Evolutionary conservation across 2,329 filamentous ascomycete genomes (phyloP).

Genomic region (Penicillium occitanis): DNA sequence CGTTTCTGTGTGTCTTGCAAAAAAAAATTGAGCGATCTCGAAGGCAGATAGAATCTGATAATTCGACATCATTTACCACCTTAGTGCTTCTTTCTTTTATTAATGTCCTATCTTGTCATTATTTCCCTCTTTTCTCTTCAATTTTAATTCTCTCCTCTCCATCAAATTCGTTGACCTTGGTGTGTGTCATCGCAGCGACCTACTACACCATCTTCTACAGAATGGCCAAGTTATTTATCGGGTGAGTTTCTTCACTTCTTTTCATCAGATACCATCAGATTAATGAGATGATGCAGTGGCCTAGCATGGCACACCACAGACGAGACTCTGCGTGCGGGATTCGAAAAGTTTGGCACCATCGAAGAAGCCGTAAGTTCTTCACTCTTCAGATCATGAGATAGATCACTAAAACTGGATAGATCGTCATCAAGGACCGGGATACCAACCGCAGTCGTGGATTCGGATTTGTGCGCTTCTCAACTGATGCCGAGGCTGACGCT

Average conservation of each 20-base stretch:
- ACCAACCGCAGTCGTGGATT: constrained; percentile 96
- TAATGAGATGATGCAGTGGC: constrained; percentile 60
- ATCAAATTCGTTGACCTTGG: not conserved
- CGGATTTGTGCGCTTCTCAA: constrained; percentile 86
- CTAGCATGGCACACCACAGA: constrained; percentile 99
- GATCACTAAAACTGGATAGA: constrained; percentile 53
- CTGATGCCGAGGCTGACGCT: constrained; percentile 42
- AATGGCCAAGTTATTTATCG: constrained; percentile 95
- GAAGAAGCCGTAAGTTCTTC: constrained; percentile 83
- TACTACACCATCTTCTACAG: constrained; percentile 28
- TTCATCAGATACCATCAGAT: constrained; percentile 10
- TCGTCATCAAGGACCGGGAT: constrained; percentile 96
- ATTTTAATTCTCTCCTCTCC: not conserved
- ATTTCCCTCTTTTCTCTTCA: not conserved
- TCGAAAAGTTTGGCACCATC: constrained; percentile 84
- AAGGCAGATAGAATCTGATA: constrained; percentile 1
- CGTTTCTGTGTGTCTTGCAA: not conserved
- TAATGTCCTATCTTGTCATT: not conserved
- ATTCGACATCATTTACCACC: constrained; percentile 2
- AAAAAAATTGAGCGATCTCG: not conserved
- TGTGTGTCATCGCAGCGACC: constrained; percentile 2
- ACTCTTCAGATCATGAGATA: not conserved
- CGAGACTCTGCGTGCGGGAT: constrained; percentile 79
- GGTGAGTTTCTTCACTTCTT: constrained; percentile 53
- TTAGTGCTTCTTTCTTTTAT: not conserved